These are phyloP conservation scores for Spinellus fusiger DNA, from an alignment of 192 early-diverging fungal species.

Conservation along the genomic window DNA sequence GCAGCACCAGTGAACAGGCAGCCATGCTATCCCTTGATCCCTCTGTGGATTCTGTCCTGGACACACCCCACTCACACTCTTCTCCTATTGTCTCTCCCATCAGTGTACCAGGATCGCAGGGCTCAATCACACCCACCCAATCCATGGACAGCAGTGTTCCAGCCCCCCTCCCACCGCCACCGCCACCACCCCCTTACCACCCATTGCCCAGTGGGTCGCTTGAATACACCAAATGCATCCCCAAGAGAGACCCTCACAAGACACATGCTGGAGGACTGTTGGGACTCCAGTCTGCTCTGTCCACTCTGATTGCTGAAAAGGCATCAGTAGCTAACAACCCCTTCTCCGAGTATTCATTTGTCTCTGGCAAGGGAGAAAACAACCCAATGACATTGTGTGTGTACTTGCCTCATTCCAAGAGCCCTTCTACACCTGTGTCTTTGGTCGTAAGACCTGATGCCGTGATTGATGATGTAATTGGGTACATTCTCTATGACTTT, in stretches of 20 bases:
- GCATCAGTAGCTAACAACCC: slow-evolving; percentile 55
- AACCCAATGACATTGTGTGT: slow-evolving; percentile 56
- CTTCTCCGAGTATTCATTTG: slow-evolving; percentile 59
- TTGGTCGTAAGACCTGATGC: slow-evolving; percentile 74
- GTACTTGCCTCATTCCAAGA: slow-evolving; percentile 50
- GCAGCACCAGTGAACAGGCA: not conserved
- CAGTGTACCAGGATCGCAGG: slow-evolving; percentile 7
- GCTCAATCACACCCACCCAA: not conserved
- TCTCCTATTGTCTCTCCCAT: too few relatives aligned
- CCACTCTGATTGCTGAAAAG: slow-evolving; percentile 57
- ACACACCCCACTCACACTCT: too few relatives aligned
- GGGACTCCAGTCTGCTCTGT: slow-evolving; percentile 38
- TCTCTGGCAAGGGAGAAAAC: slow-evolving; percentile 57
- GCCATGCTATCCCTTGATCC: slow-evolving; percentile 15
- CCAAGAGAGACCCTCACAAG: slow-evolving; percentile 1
- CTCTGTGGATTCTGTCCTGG: slow-evolving; percentile 41
- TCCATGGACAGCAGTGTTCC: not conserved
- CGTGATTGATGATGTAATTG: slow-evolving; percentile 90
- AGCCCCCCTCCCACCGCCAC: not conserved
- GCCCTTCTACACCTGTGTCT: slow-evolving; percentile 43
- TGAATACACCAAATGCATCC: slow-evolving; percentile 7
- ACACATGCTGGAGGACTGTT: not conserved
- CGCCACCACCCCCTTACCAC: slow-evolving; percentile 1
- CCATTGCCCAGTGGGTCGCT: not conserved
- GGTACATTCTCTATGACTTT: slow-evolving; percentile 86